These are phyloP conservation scores for Ganoderma sinense DNA, from an alignment of 1,284 basidiomycete genomes.

Conservation along the genomic window DNA sequence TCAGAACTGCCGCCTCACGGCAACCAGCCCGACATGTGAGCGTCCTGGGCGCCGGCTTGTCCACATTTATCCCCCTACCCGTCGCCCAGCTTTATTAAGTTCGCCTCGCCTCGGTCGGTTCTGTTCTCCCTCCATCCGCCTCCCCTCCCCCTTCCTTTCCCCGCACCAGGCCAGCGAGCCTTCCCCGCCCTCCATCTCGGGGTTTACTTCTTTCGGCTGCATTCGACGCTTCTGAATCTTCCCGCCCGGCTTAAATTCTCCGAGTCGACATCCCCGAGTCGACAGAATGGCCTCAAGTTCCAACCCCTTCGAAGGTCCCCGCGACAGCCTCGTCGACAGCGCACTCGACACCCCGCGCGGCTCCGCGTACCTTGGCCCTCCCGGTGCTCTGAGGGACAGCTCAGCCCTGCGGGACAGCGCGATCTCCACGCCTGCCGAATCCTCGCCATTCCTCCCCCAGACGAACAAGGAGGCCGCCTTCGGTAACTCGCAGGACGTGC, in stretches of 20 bases:
- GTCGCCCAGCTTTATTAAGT: not conserved
- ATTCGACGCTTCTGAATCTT: not conserved
- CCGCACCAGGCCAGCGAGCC: not conserved
- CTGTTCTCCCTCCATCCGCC: not conserved
- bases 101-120: not conserved
- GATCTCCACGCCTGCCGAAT: constrained; percentile 19
- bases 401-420: constrained; percentile 11
- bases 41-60: constrained; percentile 4
- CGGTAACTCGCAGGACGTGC: not conserved
- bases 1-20: constrained; percentile 8
- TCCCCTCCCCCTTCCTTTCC: not conserved
- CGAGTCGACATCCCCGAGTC: not conserved
- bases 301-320: constrained; percentile 2
- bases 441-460: constrained; percentile 18
- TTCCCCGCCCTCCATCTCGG: constrained; percentile 3
- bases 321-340: constrained; percentile 16
- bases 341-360: constrained; percentile 20
- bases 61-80: constrained; percentile 1
- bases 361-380: constrained; percentile 19
- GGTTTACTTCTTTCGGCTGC: not conserved
- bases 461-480: constrained; percentile 15
- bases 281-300: constrained; percentile 6
- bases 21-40: constrained; percentile 13
- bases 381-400: not conserved
- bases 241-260: not conserved